These are phyloP conservation scores for Chiua sp. DNA, from an alignment of 1,284 basidiomycete species.

Conservation along the genomic window DNA sequence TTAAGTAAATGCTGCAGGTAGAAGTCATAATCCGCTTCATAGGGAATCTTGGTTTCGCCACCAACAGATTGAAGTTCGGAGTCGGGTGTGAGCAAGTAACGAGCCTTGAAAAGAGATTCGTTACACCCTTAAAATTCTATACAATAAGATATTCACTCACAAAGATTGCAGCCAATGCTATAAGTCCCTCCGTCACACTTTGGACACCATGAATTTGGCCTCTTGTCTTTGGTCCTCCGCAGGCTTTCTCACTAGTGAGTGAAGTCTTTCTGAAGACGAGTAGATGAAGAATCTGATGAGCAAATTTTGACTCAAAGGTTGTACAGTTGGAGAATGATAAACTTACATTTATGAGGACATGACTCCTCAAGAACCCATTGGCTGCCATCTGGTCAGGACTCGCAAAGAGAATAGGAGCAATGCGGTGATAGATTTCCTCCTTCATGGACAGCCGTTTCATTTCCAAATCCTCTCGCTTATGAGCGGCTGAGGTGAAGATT, in stretches of 20 bases:
- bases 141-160: neutral
- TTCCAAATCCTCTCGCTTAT: neutral
- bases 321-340: neutral
- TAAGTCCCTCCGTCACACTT: conserved; percentile 4
- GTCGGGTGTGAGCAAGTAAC: conserved; percentile 4
- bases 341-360: conserved; percentile 1
- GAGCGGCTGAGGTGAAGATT: neutral
- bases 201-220: neutral
- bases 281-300: neutral
- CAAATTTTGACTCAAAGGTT: neutral
- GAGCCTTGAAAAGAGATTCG: neutral
- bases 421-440: neutral
- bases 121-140: neutral
- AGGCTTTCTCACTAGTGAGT: neutral
- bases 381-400: neutral
- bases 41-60: conserved; percentile 1
- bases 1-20: conserved; percentile 2
- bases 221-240: conserved; percentile 6
- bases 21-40: conserved; percentile 11
- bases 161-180: neutral
- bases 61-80: conserved; percentile 2
- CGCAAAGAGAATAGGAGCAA: neutral
- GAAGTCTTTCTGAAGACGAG: conserved; percentile 2
- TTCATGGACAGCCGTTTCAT: conserved; percentile 1
- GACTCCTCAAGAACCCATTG: neutral